Evolutionary conservation across 2,329 filamentous ascomycete genomes (phyloP).

Genomic region (Pseudogymnoascus sp.): DNA sequence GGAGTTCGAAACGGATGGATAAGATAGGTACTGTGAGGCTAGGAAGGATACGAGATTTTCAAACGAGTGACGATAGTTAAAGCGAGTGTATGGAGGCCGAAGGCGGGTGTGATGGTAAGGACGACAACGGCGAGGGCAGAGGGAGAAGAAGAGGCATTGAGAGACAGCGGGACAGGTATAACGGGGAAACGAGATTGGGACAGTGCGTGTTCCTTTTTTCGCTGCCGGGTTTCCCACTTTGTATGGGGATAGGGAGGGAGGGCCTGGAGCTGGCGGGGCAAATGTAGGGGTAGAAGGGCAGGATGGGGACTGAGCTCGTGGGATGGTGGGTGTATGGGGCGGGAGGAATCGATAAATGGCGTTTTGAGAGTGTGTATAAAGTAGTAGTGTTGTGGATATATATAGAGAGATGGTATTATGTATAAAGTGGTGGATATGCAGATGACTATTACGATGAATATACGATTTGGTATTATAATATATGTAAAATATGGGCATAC

Average conservation of each 20-base stretch:
- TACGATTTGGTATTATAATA: background rate
- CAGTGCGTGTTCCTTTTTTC: background rate
- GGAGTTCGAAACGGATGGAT: background rate
- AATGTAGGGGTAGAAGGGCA: background rate
- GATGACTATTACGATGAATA: background rate
- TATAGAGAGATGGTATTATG: background rate
- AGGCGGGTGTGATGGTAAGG: background rate
- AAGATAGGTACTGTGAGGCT: background rate
- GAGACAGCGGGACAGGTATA: background rate
- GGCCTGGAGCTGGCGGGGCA: background rate
- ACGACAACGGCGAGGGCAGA: background rate
- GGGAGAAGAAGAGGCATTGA: background rate
- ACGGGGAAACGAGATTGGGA: background rate
- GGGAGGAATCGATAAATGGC: constrained; percentile 1
- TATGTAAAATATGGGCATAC: background rate
- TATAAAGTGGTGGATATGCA: background rate
- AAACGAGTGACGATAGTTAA: background rate
- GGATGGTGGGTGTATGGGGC: background rate
- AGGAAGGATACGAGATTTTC: background rate
- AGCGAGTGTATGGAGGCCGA: background rate
- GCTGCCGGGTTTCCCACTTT: background rate
- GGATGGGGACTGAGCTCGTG: background rate
- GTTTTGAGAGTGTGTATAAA: background rate
- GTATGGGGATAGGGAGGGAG: background rate
- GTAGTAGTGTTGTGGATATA: background rate